Conservation (phyloP, 139 green algal genomes). For the Microglena sp. region DNA sequence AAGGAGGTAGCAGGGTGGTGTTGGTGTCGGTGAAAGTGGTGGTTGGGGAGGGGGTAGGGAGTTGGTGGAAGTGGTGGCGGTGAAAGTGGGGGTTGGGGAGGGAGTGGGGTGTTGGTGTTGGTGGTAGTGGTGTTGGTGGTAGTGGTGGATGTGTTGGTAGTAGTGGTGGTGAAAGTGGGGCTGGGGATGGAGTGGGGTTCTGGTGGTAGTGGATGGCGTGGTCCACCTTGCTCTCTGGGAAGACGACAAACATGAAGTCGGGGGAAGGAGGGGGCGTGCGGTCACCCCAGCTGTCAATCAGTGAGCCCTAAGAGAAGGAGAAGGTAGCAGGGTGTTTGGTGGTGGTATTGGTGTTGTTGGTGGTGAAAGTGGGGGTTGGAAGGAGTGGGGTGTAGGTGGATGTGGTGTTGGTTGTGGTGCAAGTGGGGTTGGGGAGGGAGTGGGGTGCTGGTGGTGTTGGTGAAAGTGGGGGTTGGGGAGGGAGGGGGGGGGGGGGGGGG, state of each 20-base stretch:
- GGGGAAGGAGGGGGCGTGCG: background rate
- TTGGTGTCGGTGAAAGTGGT: no score
- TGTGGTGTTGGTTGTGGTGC: background rate
- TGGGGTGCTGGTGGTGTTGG: background rate
- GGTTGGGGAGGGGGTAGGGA: no score
- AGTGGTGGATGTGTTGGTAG: no score
- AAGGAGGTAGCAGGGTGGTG: no score
- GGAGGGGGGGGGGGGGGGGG: no score
- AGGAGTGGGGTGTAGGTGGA: background rate
- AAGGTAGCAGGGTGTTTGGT: background rate
- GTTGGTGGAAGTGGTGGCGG: no score
- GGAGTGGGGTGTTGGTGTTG: no score
- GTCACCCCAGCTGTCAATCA: conserved; percentile 16
- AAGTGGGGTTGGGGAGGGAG: background rate
- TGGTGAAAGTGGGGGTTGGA: background rate
- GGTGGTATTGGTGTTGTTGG: background rate
- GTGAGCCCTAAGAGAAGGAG: background rate
- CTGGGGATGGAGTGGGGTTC: background rate
- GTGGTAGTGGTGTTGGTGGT: no score
- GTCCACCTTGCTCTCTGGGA: conserved; percentile 1
- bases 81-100: no score
- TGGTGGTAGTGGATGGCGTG: background rate
- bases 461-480: no score
- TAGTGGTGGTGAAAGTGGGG: no score
- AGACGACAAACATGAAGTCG: conserved; percentile 16